Conservation (phyloP, 116 monocot species). For the Thalassia testudinum region DNA sequence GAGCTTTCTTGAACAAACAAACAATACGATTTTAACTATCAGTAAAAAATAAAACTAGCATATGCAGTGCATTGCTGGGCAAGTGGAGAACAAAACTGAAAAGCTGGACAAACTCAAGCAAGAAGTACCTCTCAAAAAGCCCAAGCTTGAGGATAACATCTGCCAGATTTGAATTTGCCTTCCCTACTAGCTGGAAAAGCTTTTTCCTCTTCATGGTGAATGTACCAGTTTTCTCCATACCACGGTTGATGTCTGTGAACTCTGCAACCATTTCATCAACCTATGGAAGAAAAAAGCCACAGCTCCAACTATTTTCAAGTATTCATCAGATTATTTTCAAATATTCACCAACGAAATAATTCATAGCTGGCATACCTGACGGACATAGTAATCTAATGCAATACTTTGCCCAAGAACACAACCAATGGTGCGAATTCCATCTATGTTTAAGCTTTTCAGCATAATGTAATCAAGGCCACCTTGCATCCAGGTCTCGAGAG, state of each 20-base stretch:
- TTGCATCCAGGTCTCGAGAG: constrained; percentile 59
- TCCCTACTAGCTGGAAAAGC: constrained; percentile 85
- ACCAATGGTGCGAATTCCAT: constrained; percentile 67
- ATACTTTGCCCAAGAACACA: constrained; percentile 74
- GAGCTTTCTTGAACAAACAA: no score
- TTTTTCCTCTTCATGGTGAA: constrained; percentile 93
- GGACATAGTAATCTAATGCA: constrained; percentile 61
- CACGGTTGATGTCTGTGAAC: constrained; percentile 84
- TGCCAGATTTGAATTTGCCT: constrained; percentile 82
- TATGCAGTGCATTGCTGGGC: no score
- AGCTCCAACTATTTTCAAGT: neutral
- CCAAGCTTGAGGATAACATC: constrained; percentile 90
- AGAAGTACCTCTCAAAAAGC: constrained; percentile 70
- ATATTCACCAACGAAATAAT: neutral
- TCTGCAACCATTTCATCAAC: constrained; percentile 98
- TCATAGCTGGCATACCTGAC: constrained; percentile 20
- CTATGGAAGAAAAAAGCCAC: constrained; percentile 17
- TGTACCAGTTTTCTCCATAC: constrained; percentile 92
- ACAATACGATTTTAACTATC: no score
- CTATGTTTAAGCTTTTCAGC: constrained; percentile 41
- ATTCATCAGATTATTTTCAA: neutral
- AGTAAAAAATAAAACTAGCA: no score
- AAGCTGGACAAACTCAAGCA: no score
- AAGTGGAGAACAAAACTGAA: no score
- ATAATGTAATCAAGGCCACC: constrained; percentile 59